Percentiles rank a stretch among this genome's conserved stretches.
Evolutionary conservation across 495 filamentous ascomycete genomes (phyloP).

Genomic region (Sporormia fimetaria): DNA sequence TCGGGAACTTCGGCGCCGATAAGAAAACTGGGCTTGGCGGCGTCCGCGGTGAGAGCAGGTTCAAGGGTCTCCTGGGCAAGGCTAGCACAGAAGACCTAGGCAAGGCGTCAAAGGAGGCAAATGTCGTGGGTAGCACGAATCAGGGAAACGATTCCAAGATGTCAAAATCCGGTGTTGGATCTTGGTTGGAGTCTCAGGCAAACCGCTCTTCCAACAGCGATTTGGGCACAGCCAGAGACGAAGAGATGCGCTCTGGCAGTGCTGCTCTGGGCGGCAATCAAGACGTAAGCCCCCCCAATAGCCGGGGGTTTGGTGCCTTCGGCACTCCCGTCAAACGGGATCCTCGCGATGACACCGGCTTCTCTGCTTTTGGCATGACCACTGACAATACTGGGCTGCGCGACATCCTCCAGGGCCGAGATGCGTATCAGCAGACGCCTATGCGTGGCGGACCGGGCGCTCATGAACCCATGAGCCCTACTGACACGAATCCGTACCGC

Average conservation of each 20-base stretch:
- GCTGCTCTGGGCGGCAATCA: constrained; percentile 68
- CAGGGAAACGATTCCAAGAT: too few relatives aligned
- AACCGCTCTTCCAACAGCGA: constrained; percentile 52
- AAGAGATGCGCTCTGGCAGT: constrained; percentile 55
- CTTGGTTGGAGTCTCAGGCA: constrained; percentile 44
- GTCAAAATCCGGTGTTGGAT: too few relatives aligned
- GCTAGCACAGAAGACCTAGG: constrained; percentile 57
- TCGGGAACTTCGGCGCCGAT: constrained; percentile 57
- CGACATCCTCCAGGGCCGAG: constrained; percentile 48
- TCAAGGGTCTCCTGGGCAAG: constrained; percentile 73
- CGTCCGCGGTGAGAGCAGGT: constrained; percentile 62
- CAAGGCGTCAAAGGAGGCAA: constrained; percentile 41
- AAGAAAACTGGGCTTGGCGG: constrained; percentile 60
- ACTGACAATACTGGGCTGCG: constrained; percentile 56
- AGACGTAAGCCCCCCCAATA: constrained; percentile 54
- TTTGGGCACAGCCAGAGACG: constrained; percentile 69
- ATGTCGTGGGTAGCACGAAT: too few relatives aligned
- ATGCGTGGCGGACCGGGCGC: constrained; percentile 41
- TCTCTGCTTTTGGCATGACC: constrained; percentile 68
- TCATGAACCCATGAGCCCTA: constrained; percentile 70
- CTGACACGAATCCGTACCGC: constrained; percentile 94
- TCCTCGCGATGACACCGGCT: constrained; percentile 40
- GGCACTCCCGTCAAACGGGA: constrained; percentile 50
- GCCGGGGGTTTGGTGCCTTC: constrained; percentile 34
- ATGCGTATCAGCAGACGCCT: constrained; percentile 47